These are phyloP conservation scores for Pichia gijzeniarum DNA, from an alignment of 805 yeast species.

Conservation along the genomic window DNA sequence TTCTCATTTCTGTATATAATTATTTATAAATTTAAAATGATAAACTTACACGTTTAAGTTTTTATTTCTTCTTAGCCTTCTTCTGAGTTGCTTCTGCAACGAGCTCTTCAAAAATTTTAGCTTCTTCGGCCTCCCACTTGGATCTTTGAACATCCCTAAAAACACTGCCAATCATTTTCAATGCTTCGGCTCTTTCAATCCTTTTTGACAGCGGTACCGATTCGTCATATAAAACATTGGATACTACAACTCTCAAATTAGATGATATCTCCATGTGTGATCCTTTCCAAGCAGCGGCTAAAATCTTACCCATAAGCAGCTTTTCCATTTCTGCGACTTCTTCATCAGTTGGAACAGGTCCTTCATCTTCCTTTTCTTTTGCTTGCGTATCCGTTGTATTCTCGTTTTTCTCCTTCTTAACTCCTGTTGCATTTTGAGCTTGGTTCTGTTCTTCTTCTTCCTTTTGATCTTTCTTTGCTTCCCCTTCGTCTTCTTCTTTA, in stretches of 20 bases:
- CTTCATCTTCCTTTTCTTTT: constrained; percentile 19
- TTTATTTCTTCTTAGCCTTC: constrained; percentile 44
- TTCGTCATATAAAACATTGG: constrained; percentile 67
- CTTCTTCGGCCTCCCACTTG: constrained; percentile 88
- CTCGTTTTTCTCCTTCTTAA: neutral
- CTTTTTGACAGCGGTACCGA: constrained; percentile 54
- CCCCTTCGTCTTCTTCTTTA: constrained; percentile 1
- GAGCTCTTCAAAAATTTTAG: constrained; percentile 82
- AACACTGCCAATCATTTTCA: constrained; percentile 62
- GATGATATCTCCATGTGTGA: constrained; percentile 81
- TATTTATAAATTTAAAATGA: neutral
- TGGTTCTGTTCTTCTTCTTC: neutral
- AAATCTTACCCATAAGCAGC: constrained; percentile 75
- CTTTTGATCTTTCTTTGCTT: neutral
- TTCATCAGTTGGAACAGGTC: constrained; percentile 43
- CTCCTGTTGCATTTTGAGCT: neutral
- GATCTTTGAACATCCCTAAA: constrained; percentile 66
- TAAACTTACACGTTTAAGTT: neutral
- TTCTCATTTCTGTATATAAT: constrained; percentile 25
- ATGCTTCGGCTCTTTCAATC: constrained; percentile 70
- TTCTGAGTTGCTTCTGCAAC: constrained; percentile 77
- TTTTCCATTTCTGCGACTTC: constrained; percentile 72
- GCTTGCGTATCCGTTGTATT: neutral
- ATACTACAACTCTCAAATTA: constrained; percentile 77
- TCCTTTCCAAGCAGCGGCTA: constrained; percentile 94